phyloP scores from a whole-genome alignment of 2,329 filamentous ascomycete genomes.

The Eutypella sp. region DNA sequence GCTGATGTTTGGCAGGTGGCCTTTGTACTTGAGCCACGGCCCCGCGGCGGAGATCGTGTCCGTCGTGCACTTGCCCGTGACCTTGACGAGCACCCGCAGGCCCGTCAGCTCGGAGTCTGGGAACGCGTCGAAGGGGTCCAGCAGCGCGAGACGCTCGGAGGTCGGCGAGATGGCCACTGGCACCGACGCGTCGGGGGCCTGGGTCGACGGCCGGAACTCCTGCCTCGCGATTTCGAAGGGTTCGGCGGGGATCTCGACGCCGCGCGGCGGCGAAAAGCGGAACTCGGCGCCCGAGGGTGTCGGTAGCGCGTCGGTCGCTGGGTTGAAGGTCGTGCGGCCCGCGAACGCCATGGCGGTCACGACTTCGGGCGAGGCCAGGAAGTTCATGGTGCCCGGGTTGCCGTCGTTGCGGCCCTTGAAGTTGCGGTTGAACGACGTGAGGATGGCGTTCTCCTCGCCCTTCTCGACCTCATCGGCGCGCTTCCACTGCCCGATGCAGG shows the following conservation, averaged over 20 bases:
- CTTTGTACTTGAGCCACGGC: slow-evolving; percentile 99
- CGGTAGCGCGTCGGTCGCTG: slow-evolving; percentile 77
- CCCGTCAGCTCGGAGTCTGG: slow-evolving; percentile 68
- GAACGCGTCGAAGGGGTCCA: slow-evolving; percentile 87
- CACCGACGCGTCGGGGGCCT: slow-evolving; percentile 64
- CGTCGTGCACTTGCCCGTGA: slow-evolving; percentile 96
- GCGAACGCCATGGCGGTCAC: slow-evolving; percentile 96
- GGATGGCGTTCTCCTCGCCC: slow-evolving; percentile 86
- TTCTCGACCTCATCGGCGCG: slow-evolving; percentile 80
- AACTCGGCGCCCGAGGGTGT: slow-evolving; percentile 79
- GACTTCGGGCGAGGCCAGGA: slow-evolving; percentile 91
- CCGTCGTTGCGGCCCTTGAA: slow-evolving; percentile 97
- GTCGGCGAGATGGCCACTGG: slow-evolving; percentile 75
- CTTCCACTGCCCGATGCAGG: slow-evolving; percentile 93
- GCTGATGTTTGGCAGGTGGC: slow-evolving; percentile 94
- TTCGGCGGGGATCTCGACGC: slow-evolving; percentile 55
- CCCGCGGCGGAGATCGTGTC: slow-evolving; percentile 97
- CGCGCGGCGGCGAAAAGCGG: slow-evolving; percentile 76
- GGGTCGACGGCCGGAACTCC: slow-evolving; percentile 66
- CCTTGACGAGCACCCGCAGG: slow-evolving; percentile 88
- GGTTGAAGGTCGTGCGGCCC: slow-evolving; percentile 92
- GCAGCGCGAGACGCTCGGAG: slow-evolving; percentile 84
- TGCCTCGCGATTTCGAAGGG: slow-evolving; percentile 69
- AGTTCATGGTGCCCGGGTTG: slow-evolving; percentile 97
- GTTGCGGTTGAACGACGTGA: slow-evolving; percentile 98